Evolutionary conservation across 768 basidiomycete genomes (phyloP).

Genomic region (Vishniacozyma victoriae): DNA sequence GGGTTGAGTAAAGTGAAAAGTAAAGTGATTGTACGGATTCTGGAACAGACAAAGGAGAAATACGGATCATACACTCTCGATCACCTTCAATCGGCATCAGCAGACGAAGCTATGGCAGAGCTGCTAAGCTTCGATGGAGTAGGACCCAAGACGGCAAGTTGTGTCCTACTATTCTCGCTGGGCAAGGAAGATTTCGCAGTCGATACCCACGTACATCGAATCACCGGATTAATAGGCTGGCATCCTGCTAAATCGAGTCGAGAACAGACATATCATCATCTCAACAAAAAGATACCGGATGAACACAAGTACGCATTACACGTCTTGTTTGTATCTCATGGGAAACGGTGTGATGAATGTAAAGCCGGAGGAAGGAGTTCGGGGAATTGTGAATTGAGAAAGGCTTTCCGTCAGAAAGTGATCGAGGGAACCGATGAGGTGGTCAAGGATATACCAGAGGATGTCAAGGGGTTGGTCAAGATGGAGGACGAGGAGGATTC

Average conservation of each 20-base stretch:
- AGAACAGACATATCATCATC: slow-evolving; percentile 38
- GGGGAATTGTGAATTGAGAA: slow-evolving; percentile 27
- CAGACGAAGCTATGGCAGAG: slow-evolving; percentile 33
- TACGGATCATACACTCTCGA: slow-evolving; percentile 36
- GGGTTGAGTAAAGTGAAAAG: slow-evolving; percentile 35
- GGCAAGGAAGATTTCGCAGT: slow-evolving; percentile 36
- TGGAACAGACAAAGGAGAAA: slow-evolving; percentile 33
- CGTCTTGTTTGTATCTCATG: slow-evolving; percentile 37
- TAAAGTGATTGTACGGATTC: slow-evolving; percentile 36
- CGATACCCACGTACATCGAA: slow-evolving; percentile 41
- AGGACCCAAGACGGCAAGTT: slow-evolving; percentile 40
- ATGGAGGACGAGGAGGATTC: background rate
- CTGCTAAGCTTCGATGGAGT: slow-evolving; percentile 33
- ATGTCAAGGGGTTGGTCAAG: slow-evolving; percentile 4
- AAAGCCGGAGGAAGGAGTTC: slow-evolving; percentile 27
- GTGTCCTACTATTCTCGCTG: slow-evolving; percentile 38
- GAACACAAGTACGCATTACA: slow-evolving; percentile 40
- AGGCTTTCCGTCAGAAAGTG: slow-evolving; percentile 15
- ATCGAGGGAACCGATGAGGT: background rate
- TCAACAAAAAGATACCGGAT: slow-evolving; percentile 36
- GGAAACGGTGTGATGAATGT: slow-evolving; percentile 34
- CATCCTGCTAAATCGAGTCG: slow-evolving; percentile 26
- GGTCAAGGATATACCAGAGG: background rate
- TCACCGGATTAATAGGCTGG: slow-evolving; percentile 40
- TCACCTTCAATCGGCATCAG: slow-evolving; percentile 33